phyloP scores from a whole-genome alignment of 306 rosid genomes.

The Trifolium repens region DNA sequence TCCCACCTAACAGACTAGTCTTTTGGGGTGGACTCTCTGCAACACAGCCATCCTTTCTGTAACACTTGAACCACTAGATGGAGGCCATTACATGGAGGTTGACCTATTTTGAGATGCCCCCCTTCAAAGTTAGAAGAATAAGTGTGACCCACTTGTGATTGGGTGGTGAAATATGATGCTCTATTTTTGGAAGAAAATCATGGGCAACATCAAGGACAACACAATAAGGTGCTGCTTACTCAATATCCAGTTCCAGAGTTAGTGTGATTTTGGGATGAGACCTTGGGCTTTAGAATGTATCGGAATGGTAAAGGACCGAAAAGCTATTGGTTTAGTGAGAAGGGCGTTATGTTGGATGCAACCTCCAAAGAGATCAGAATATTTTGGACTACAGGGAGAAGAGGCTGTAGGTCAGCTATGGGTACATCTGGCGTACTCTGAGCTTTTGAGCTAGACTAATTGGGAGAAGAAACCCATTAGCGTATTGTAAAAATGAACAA shows the following conservation, averaged over 20 bases:
- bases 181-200: no score
- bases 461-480: background rate
- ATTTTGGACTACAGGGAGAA: background rate
- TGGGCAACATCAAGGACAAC: no score
- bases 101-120: no score
- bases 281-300: background rate
- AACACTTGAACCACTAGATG: no score
- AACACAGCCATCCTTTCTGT: no score
- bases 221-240: no score
- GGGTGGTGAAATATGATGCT: no score
- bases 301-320: background rate
- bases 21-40: background rate
- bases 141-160: no score
- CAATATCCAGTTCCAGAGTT: no score
- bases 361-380: background rate
- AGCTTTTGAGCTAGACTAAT: background rate
- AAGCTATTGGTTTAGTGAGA: background rate
- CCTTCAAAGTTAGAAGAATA: no score
- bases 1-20: background rate
- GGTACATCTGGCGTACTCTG: background rate
- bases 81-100: no score
- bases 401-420: background rate
- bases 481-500: background rate
- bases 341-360: background rate
- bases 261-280: no score